A percentile compares a stretch with the other conserved stretches of the same genome.
Conservation (phyloP, 768 basidiomycete species). For the Nevesoporus exiguus region DNA sequence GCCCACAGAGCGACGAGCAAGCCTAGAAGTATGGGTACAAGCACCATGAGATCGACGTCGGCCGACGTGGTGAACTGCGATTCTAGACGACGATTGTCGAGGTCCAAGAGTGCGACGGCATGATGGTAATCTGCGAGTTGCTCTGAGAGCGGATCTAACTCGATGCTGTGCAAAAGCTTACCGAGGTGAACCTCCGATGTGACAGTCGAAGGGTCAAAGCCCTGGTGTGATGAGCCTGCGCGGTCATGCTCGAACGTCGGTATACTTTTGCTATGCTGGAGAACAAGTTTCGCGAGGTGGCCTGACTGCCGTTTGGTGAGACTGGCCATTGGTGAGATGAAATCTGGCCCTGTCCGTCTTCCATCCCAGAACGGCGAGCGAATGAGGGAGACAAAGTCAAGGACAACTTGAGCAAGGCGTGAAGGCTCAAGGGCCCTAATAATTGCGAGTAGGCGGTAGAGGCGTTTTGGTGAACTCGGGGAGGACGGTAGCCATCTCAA, state of each 20-base stretch:
- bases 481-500: background rate
- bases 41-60: constrained; percentile 10
- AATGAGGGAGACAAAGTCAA: constrained; percentile 15
- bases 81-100: constrained; percentile 1
- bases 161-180: background rate
- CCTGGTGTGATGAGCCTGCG: background rate
- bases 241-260: background rate
- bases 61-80: constrained; percentile 11
- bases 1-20: constrained; percentile 8
- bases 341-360: constrained; percentile 19
- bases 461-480: background rate
- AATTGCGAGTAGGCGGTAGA: constrained; percentile 5
- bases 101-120: constrained; percentile 12
- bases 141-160: background rate
- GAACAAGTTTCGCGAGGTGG: constrained; percentile 13
- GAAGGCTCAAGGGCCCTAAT: constrained; percentile 7
- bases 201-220: no score
- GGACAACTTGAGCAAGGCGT: constrained; percentile 9
- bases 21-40: constrained; percentile 14
- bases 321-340: constrained; percentile 18
- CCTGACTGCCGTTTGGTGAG: constrained; percentile 19
- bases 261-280: constrained; percentile 11
- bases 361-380: constrained; percentile 20
- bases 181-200: no score
- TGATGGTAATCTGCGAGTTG: background rate